Conservation (phyloP, 2,329 filamentous ascomycete genomes). For the Orbilia oligospora region DNA sequence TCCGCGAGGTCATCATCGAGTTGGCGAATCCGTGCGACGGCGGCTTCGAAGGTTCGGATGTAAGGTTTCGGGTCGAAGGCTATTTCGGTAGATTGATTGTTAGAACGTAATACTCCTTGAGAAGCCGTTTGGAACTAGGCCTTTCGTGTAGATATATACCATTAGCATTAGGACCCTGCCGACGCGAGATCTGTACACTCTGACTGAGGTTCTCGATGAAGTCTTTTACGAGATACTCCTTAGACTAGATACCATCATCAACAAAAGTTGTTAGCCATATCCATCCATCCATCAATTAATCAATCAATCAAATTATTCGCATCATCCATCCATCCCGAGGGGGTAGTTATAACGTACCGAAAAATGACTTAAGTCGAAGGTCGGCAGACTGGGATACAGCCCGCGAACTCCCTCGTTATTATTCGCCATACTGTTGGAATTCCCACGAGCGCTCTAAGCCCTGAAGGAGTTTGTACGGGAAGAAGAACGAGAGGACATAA, state of each 20-base stretch:
- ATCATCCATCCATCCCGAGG: neutral
- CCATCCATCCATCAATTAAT: neutral
- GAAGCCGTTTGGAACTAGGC: neutral
- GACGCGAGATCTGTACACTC: conserved; percentile 82
- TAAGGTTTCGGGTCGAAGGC: conserved; percentile 95
- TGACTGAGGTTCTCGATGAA: conserved; percentile 96
- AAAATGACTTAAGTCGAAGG: conserved; percentile 48
- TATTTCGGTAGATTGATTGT: conserved; percentile 66
- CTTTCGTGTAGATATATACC: conserved; percentile 51
- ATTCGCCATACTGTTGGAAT: conserved; percentile 30
- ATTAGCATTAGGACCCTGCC: conserved; percentile 72
- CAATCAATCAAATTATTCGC: neutral
- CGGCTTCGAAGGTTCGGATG: conserved; percentile 91
- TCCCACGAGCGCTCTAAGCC: conserved; percentile 35
- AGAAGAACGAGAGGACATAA: conserved; percentile 29
- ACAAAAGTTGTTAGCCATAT: conserved; percentile 1
- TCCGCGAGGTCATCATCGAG: conserved; percentile 84
- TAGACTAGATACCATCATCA: conserved; percentile 72
- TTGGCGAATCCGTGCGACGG: conserved; percentile 71
- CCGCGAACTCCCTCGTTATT: conserved; percentile 55
- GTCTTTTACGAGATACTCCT: conserved; percentile 97
- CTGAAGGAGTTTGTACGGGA: conserved; percentile 9
- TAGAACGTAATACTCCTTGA: neutral
- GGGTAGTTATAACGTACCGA: conserved; percentile 31
- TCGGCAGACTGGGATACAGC: conserved; percentile 49